Base-by-base conservation (phyloP, 495 filamentous ascomycete species). In the Geopyxis carbonaria region DNA sequence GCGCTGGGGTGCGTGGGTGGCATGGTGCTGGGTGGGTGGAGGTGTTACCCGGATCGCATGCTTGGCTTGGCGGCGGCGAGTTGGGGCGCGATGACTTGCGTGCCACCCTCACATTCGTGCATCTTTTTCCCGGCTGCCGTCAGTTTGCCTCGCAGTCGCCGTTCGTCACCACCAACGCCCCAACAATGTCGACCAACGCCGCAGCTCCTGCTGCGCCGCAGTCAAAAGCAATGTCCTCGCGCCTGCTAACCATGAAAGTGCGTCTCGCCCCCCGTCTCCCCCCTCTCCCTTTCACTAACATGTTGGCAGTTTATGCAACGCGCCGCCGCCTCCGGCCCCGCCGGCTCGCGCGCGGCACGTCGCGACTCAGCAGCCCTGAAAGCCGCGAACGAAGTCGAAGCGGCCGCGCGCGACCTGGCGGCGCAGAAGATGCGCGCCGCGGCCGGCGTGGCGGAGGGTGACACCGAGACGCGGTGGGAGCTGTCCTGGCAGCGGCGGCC, bases 161-260 rank as follows among this genome's bases (percentile, higher is more conserved):
- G 19, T 11, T 18, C 10, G 22, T 14, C n/a, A 40, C 22, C 13
- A 19, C 14, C 37, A 15, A 13, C 37, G 8, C 37, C 16, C 6
- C 24, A 4, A 38, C 56, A 62, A 22, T 56, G 44, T 45, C 53
- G 54, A 21, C 53, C 62, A 47, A 47, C 45, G 64, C 64, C 66
- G 46, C 58, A 25, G 33, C 37, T 40, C 44, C 57, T 16, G 38
- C 49, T 19, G 38, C 54, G 22, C 31, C 58, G 29, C 67, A 62
- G 54, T 55, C 65, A 20, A 91, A 91, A 62, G 64, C 64, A 7
- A 89, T 92, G 79, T 93, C 86, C 44, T 86, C 81, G 2, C 73
- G 85, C 38, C 71, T 94, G 14, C 63, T 91, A 51, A 92, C 80
- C 18, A 94, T 94, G 86, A 93, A 93, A 61, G 74, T 73, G 57